These are phyloP conservation scores for Fragaria nilgerrensis DNA, from an alignment of 306 rosid species.

Conservation along the genomic window DNA sequence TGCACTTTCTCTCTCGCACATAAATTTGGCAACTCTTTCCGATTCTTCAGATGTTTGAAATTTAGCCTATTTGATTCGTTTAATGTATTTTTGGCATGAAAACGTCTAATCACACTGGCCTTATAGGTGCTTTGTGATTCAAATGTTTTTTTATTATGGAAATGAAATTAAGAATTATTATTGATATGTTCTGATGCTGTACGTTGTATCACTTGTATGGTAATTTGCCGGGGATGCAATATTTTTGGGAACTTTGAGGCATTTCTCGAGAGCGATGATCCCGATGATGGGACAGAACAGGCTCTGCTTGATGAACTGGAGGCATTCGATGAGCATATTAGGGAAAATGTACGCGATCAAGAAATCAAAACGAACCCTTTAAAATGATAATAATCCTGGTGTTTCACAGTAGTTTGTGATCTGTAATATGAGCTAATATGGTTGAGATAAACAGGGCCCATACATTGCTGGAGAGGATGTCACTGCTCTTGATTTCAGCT, in stretches of 20 bases:
- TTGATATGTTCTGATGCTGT: too few species aligned
- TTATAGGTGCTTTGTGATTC: too few species aligned
- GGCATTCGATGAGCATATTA: constrained; percentile 75
- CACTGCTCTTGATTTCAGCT: too few species aligned
- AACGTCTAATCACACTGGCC: too few species aligned
- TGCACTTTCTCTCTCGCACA: constrained; percentile 14
- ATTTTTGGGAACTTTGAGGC: constrained; percentile 53
- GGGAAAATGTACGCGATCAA: constrained; percentile 50
- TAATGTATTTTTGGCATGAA: not conserved
- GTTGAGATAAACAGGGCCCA: too few species aligned
- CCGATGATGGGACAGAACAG: constrained; percentile 78
- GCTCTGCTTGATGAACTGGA: constrained; percentile 62
- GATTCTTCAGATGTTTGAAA: not conserved
- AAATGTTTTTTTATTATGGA: too few species aligned
- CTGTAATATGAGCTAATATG: not conserved
- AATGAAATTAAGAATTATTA: too few species aligned
- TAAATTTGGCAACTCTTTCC: not conserved
- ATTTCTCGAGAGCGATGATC: constrained; percentile 76
- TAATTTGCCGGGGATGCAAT: constrained; percentile 65
- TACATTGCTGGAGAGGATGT: too few species aligned
- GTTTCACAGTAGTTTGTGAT: too few species aligned
- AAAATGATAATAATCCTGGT: not conserved
- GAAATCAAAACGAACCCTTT: too few species aligned
- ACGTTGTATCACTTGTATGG: too few species aligned
- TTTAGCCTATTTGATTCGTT: not conserved